phyloP scores from a whole-genome alignment of 306 rosid genomes.

The Vigna mungo region DNA sequence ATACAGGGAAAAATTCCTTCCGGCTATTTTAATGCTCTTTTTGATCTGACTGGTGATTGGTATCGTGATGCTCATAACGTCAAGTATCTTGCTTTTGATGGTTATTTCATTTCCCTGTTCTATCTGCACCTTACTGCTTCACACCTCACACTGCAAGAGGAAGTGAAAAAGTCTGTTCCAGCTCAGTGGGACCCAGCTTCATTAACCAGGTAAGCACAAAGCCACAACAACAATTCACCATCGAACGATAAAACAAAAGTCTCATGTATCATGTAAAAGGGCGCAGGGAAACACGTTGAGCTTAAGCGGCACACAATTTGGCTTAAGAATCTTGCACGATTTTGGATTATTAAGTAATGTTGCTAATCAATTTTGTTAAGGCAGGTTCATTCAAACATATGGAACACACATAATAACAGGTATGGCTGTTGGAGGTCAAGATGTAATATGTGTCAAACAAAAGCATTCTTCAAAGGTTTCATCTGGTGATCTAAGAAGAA shows the following conservation, averaged over 20 bases:
- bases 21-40: conserved; percentile 82
- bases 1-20: conserved; percentile 94
- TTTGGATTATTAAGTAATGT: conserved; percentile 13
- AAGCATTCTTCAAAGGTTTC: conserved; percentile 79
- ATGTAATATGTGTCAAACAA: conserved; percentile 82
- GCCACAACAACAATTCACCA: neutral
- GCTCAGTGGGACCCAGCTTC: conserved; percentile 79
- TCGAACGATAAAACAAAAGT: neutral
- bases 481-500: conserved; percentile 77
- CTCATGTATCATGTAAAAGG: too few relatives aligned
- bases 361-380: conserved; percentile 66
- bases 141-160: conserved; percentile 67
- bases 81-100: conserved; percentile 80
- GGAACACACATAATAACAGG: conserved; percentile 94
- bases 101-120: conserved; percentile 69
- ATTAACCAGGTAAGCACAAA: conserved; percentile 70
- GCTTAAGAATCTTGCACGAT: too few relatives aligned
- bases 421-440: conserved; percentile 97
- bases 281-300: too few relatives aligned
- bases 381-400: conserved; percentile 85
- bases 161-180: conserved; percentile 86
- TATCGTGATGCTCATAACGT: conserved; percentile 71
- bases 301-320: too few relatives aligned
- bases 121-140: conserved; percentile 80
- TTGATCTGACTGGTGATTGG: conserved; percentile 82